A percentile compares a stretch with the other conserved stretches of the same genome.
phyloP scores from a whole-genome alignment of 345 rosid genomes.

The Citrus cavaleriei region DNA sequence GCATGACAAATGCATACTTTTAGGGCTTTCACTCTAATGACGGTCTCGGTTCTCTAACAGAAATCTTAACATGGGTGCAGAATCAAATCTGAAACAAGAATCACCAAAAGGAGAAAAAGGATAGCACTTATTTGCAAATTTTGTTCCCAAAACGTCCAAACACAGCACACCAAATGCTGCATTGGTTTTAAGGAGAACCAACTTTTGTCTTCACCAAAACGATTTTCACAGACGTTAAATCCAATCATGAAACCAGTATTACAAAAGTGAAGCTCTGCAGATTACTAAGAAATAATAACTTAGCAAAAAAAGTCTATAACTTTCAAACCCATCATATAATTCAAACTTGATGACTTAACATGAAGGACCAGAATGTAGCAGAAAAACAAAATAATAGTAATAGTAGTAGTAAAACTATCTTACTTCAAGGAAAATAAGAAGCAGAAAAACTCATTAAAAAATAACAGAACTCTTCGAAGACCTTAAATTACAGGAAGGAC shows the following conservation, averaged over 20 bases:
- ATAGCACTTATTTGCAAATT: not conserved
- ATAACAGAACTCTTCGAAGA: not conserved
- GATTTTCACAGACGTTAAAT: not conserved
- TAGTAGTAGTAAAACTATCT: not conserved
- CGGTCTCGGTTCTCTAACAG: not conserved
- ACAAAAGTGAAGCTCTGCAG: not conserved
- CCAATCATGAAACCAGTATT: not conserved
- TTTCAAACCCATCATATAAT: not conserved
- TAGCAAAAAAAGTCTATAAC: not conserved
- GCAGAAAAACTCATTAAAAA: not conserved
- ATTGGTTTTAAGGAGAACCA: slow-evolving; percentile 11
- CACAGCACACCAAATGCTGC: not conserved
- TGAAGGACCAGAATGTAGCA: not conserved
- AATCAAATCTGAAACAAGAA: not conserved
- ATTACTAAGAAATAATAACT: not conserved
- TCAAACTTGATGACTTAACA: not conserved
- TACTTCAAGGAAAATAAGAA: too few species aligned
- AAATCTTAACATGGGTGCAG: not conserved
- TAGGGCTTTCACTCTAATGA: not conserved
- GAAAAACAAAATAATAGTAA: too few species aligned
- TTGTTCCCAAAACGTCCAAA: slow-evolving; percentile 14
- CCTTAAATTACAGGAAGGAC: not conserved
- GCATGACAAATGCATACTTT: not conserved
- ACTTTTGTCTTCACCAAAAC: not conserved
- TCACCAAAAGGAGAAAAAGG: not conserved